Conservation (phyloP, 2,329 filamentous ascomycete species). For the Aureobasidium namibiae region DNA sequence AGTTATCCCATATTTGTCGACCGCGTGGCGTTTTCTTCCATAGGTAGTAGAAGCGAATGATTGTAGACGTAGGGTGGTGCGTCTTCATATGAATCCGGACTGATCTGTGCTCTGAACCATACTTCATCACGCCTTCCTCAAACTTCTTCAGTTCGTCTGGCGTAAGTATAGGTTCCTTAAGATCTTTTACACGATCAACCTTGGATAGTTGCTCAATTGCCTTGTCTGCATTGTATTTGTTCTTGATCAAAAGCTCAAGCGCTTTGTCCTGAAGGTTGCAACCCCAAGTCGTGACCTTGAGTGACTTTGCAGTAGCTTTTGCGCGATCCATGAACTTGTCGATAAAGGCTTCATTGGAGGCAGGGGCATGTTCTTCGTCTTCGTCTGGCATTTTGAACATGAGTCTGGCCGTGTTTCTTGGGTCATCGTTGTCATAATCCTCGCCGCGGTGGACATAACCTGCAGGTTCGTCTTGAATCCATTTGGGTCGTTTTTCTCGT, state of each 20-base stretch:
- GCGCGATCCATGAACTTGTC: constrained; percentile 69
- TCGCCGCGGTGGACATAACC: constrained; percentile 82
- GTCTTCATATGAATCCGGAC: constrained; percentile 82
- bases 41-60: constrained; percentile 91
- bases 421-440: constrained; percentile 64
- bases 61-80: constrained; percentile 60
- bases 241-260: constrained; percentile 61
- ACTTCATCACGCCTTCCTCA: constrained; percentile 83
- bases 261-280: constrained; percentile 87
- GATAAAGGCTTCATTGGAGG: constrained; percentile 51
- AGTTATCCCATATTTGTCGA: constrained; percentile 82
- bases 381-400: constrained; percentile 61
- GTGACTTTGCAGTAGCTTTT: constrained; percentile 53
- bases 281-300: constrained; percentile 65
- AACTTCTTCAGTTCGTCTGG: constrained; percentile 79
- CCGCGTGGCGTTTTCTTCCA: constrained; percentile 94
- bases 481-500: constrained; percentile 77
- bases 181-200: constrained; percentile 57
- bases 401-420: constrained; percentile 64
- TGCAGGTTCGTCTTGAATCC: constrained; percentile 82
- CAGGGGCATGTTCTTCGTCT: constrained; percentile 17
- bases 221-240: constrained; percentile 61
- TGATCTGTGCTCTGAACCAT: constrained; percentile 77
- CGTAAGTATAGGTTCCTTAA: constrained; percentile 77
- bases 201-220: constrained; percentile 63